Base-by-base conservation (phyloP, 129 eudicot genomes). In the Saposhnikovia divaricata region DNA sequence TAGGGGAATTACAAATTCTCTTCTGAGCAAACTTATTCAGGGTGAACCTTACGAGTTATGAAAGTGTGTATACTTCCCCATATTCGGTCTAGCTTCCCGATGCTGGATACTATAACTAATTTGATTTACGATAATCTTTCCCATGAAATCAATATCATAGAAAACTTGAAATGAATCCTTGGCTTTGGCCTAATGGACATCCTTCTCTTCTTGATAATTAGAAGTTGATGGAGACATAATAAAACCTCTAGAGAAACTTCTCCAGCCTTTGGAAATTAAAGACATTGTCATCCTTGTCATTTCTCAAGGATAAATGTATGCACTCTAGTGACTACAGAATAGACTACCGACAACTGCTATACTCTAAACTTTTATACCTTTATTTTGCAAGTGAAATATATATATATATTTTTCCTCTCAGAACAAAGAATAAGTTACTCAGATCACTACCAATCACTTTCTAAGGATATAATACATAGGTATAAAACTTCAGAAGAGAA, bases 381-480 rank as follows among this genome's bases (percentile, higher is more conserved):
- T 28, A 66, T 66, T 4, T 28, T 9, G 1, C 40, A 28, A 28
- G 72, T 46, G 50, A 3, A 31, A 66, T 19, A 7, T 34, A 34
- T 34, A 1, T 34, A 23, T 57, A 3, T 66, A 0, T 27, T 66
- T 25, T 11, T 3, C 21, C 40, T 28, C 7, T 28, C 0, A 66
- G 34, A 28, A 66, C 40, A 66, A 66, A 28, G 72, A 66, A 31
- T 31, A 66, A 66, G 72, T 66, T 66, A 66, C 40, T 66, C 19
- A 66, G 72, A 66, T 31, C 72, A 66, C 72, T 14, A 66, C 40
- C 72, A 66, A 66, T 66, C 72, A 66, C 19, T 66, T 65, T 65
- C 19, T 10, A 28, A 3, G 3, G 38, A 31, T 59, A 23, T 19
- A 28, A 23, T 19, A 28, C 4, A 66, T 28, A 28, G 72, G 71